phyloP scores from a whole-genome alignment of 1,284 basidiomycete species.

The Lentinula novae-zelandiae region DNA sequence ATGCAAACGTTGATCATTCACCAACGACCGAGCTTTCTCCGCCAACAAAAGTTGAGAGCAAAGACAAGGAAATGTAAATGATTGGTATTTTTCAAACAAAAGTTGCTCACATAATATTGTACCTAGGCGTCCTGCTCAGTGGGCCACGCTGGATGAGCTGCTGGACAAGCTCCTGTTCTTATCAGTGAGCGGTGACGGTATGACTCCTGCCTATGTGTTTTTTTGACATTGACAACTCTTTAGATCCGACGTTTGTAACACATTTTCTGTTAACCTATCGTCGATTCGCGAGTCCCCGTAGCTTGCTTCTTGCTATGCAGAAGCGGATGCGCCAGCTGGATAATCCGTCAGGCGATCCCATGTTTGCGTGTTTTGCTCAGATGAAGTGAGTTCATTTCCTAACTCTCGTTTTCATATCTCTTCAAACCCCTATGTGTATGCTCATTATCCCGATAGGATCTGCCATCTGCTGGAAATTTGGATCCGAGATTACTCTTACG shows the following conservation, averaged over 20 bases:
- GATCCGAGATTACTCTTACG: constrained; percentile 68
- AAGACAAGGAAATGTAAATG: constrained; percentile 44
- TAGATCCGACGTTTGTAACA: constrained; percentile 71
- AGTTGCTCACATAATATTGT: not conserved
- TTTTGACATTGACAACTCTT: constrained; percentile 14
- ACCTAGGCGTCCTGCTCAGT: constrained; percentile 60
- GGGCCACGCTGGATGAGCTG: constrained; percentile 69
- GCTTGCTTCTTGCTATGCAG: constrained; percentile 77
- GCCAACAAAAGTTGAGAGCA: constrained; percentile 21
- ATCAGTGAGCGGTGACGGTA: constrained; percentile 75
- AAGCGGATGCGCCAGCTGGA: constrained; percentile 77
- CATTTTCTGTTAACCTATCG: constrained; percentile 80
- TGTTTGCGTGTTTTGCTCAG: constrained; percentile 80
- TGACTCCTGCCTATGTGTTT: constrained; percentile 18
- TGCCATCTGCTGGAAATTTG: constrained; percentile 73
- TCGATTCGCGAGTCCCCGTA: constrained; percentile 71
- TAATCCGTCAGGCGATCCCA: constrained; percentile 66
- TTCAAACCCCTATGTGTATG: not conserved
- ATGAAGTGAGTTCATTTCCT: constrained; percentile 53
- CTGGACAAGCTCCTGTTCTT: constrained; percentile 75
- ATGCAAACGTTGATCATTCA: constrained; percentile 16
- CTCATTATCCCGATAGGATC: constrained; percentile 42
- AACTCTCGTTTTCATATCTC: constrained; percentile 12
- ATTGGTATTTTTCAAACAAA: not conserved
- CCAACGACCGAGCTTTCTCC: constrained; percentile 18